A percentile compares a stretch with the other conserved stretches of the same genome.
Conservation (phyloP, 169 alveolate species). For the Plasmodium cynomolgi region DNA sequence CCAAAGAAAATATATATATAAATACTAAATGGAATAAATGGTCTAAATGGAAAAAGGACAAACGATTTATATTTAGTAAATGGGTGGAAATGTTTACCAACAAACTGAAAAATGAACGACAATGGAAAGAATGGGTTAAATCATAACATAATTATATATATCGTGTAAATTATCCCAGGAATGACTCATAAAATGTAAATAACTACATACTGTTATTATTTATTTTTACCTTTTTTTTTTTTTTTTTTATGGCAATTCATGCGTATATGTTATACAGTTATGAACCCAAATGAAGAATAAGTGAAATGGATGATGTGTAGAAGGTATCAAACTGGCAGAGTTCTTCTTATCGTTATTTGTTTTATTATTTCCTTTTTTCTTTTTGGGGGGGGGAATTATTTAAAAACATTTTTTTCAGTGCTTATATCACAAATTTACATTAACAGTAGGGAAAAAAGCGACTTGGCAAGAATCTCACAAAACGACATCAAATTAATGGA, state of each 20-base stretch:
- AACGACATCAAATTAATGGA: background rate
- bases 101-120: background rate
- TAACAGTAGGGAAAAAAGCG: background rate
- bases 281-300: background rate
- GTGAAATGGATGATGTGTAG: background rate
- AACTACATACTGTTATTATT: background rate
- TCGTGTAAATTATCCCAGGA: background rate
- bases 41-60: constrained; percentile 9
- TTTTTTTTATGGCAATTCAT: background rate
- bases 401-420: background rate
- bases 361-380: background rate
- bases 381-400: background rate
- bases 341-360: background rate
- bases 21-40: constrained; percentile 18
- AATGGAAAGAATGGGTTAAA: constrained; percentile 9
- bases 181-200: constrained; percentile 5
- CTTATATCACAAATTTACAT: background rate
- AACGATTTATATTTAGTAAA: background rate
- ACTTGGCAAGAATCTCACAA: background rate
- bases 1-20: constrained; percentile 8
- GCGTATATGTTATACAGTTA: background rate
- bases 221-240: background rate
- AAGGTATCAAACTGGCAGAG: background rate
- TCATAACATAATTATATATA: background rate
- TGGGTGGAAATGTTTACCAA: background rate